Conservation (phyloP, 1,139 yeast genomes). For the Starmera stellimalicola region DNA sequence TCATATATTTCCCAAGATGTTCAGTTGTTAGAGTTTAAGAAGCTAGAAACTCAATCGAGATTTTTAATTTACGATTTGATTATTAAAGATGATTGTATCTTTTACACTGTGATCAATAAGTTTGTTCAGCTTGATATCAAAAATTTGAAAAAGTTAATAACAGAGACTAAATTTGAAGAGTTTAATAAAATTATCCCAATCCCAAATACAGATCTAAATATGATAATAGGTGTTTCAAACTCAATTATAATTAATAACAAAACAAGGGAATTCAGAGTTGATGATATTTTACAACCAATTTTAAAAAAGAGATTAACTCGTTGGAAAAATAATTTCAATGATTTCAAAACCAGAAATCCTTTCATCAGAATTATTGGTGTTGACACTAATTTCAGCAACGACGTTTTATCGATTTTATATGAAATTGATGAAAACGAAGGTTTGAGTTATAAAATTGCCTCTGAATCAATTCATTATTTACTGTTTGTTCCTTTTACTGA, state of each 20-base stretch:
- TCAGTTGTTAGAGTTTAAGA: background rate
- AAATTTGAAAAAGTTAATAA: slow-evolving; percentile 1
- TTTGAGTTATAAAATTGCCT: slow-evolving; percentile 24
- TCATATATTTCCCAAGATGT: background rate
- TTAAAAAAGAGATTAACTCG: slow-evolving; percentile 7
- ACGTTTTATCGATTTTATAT: slow-evolving; percentile 23
- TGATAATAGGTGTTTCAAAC: background rate
- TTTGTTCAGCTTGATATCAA: slow-evolving; percentile 3
- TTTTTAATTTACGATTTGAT: slow-evolving; percentile 13
- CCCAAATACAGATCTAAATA: background rate
- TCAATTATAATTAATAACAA: slow-evolving; percentile 3
- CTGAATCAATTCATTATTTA: slow-evolving; percentile 22
- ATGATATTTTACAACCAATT: slow-evolving; percentile 10
- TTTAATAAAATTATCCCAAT: background rate
- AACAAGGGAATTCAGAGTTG: slow-evolving; percentile 1
- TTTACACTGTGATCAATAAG: slow-evolving; percentile 6
- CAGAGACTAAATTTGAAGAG: slow-evolving; percentile 1
- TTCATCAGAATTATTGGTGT: slow-evolving; percentile 20
- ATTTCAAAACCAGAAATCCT: slow-evolving; percentile 13
- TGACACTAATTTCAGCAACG: slow-evolving; percentile 23
- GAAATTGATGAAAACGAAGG: slow-evolving; percentile 22
- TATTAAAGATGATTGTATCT: background rate
- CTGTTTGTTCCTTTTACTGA: slow-evolving; percentile 22
- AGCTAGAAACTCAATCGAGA: slow-evolving; percentile 1
- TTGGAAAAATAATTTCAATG: slow-evolving; percentile 16